Percentiles rank a stretch among this genome's conserved stretches.
Conservation (phyloP, 352 stramenopile species). For the Thalassiosira exigua region DNA sequence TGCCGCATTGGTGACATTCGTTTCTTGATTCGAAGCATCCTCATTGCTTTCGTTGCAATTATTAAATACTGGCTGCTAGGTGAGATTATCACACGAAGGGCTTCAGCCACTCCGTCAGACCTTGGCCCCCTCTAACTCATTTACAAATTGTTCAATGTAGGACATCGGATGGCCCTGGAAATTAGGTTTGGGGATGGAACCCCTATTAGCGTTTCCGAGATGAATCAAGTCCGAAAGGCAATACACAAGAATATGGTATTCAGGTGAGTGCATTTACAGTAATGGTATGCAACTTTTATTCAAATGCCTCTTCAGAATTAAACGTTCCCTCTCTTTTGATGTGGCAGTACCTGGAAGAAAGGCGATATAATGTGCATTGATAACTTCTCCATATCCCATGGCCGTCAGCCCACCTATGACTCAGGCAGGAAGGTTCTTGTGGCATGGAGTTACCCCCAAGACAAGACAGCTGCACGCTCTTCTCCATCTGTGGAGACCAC, state of each 20-base stretch:
- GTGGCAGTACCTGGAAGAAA: constrained; percentile 43
- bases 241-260: constrained; percentile 58
- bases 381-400: constrained; percentile 52
- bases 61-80: constrained; percentile 44
- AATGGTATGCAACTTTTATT: too few species aligned
- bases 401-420: constrained; percentile 51
- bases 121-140: background rate
- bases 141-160: background rate
- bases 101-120: background rate
- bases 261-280: too few species aligned
- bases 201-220: constrained; percentile 46
- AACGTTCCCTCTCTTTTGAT: too few species aligned
- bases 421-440: constrained; percentile 51
- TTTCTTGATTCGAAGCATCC: constrained; percentile 25
- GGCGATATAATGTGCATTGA: constrained; percentile 61
- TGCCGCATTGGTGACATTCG: constrained; percentile 21
- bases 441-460: constrained; percentile 41
- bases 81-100: constrained; percentile 5
- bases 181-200: constrained; percentile 53
- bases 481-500: background rate
- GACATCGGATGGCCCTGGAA: constrained; percentile 39
- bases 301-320: too few species aligned
- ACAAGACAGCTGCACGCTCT: constrained; percentile 22
- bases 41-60: constrained; percentile 5
- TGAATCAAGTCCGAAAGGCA: constrained; percentile 50